Conservation (phyloP, 2,329 filamentous ascomycete species). For the Fusarium sp. region DNA sequence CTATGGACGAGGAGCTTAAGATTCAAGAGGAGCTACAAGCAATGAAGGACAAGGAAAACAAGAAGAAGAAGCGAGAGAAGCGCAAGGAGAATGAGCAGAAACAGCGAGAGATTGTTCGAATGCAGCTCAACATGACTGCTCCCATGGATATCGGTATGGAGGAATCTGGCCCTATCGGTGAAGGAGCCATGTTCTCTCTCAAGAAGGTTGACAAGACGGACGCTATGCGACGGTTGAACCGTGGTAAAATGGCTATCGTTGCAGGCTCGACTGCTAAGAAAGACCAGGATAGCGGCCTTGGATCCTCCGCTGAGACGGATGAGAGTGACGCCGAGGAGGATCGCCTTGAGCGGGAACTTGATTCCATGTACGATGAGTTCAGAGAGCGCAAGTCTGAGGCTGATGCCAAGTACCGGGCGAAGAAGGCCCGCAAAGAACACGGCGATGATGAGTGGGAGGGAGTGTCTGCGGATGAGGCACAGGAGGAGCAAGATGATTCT, state of each 20-base stretch:
- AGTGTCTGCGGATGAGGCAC: conserved; percentile 74
- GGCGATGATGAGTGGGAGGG: conserved; percentile 94
- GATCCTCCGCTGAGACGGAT: conserved; percentile 66
- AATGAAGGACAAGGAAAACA: conserved; percentile 81
- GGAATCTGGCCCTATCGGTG: conserved; percentile 80
- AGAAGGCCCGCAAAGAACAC: conserved; percentile 84
- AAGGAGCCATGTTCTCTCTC: conserved; percentile 87
- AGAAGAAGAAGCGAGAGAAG: conserved; percentile 84
- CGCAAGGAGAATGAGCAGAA: conserved; percentile 93
- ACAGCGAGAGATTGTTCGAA: conserved; percentile 91
- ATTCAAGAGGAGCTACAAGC: conserved; percentile 89
- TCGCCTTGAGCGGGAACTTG: conserved; percentile 84
- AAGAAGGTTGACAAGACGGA: conserved; percentile 84
- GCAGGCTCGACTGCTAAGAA: conserved; percentile 66
- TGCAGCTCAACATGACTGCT: conserved; percentile 97
- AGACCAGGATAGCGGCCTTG: conserved; percentile 70
- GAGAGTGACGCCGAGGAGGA: conserved; percentile 86
- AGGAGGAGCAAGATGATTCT: conserved; percentile 65
- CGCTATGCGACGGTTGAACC: conserved; percentile 69
- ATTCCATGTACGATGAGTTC: conserved; percentile 88
- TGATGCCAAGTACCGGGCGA: conserved; percentile 91
- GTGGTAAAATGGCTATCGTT: conserved; percentile 82
- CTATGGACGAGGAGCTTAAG: conserved; percentile 94
- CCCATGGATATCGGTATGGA: conserved; percentile 97
- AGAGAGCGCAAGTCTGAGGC: conserved; percentile 81